phyloP scores from a whole-genome alignment of 352 stramenopile species.

The Globisporangium perplexum region DNA sequence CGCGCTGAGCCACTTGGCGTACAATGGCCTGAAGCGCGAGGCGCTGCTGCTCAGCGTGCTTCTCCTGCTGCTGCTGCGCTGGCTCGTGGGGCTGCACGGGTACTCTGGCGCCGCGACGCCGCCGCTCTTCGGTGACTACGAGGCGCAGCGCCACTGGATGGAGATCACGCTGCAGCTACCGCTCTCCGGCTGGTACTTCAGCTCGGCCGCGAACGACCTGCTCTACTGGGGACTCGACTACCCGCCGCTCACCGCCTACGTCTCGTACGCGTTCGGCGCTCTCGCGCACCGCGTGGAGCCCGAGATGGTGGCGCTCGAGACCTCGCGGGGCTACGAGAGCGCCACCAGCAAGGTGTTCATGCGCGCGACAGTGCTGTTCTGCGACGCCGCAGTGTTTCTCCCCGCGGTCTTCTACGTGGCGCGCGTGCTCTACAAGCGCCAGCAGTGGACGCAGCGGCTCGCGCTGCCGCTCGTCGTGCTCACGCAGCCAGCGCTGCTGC shows the following conservation, averaged over 20 bases:
- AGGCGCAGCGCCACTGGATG: conserved; percentile 99
- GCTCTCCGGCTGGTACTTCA: conserved; percentile 94
- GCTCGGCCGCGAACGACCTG: conserved; percentile 87
- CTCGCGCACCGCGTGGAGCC: conserved; percentile 78
- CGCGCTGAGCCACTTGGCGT: conserved; percentile 44
- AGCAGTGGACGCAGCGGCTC: conserved; percentile 52
- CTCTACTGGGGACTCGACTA: conserved; percentile 99
- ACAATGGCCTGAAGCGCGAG: conserved; percentile 37
- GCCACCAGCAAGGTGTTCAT: conserved; percentile 87
- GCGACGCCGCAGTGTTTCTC: conserved; percentile 92
- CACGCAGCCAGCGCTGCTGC: conserved; percentile 85
- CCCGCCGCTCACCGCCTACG: conserved; percentile 93
- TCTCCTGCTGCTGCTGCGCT: conserved; percentile 57
- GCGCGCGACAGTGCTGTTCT: conserved; percentile 90
- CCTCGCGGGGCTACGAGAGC: conserved; percentile 84
- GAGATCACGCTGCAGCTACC: conserved; percentile 94
- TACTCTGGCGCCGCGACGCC: conserved; percentile 75
- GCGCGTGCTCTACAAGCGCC: conserved; percentile 32
- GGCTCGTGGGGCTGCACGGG: conserved; percentile 70
- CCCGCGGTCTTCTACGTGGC: conserved; percentile 44
- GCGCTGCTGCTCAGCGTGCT: conserved; percentile 48
- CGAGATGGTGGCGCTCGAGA: conserved; percentile 74
- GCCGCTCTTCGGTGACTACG: conserved; percentile 95
- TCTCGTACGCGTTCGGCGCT: conserved; percentile 78
- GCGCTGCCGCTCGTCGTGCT: conserved; percentile 66